phyloP scores from a whole-genome alignment of 129 eudicot species.

The Escallonia rubra region DNA sequence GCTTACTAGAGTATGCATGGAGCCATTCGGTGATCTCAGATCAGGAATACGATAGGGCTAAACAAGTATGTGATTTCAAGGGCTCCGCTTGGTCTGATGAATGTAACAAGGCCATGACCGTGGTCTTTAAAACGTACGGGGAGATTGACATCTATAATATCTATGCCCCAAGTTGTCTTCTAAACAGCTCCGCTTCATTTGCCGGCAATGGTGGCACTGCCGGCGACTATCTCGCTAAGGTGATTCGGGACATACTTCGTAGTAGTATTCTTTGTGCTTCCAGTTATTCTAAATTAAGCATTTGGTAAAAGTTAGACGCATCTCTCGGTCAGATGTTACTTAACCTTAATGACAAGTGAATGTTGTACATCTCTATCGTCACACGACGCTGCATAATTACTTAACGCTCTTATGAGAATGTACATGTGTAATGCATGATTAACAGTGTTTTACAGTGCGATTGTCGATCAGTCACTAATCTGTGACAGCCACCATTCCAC shows the following conservation, averaged over 20 bases:
- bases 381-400: too few relatives aligned
- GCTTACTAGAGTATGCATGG: constrained; percentile 63
- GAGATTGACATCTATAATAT: constrained; percentile 58
- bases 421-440: background rate
- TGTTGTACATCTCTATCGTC: too few relatives aligned
- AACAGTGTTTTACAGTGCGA: background rate
- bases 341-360: too few relatives aligned
- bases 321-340: too few relatives aligned
- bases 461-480: too few relatives aligned
- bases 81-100: constrained; percentile 29
- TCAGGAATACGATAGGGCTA: constrained; percentile 24
- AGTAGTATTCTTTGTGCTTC: too few relatives aligned
- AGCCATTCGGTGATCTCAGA: constrained; percentile 56
- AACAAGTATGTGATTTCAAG: constrained; percentile 35
- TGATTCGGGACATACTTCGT: background rate
- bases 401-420: background rate
- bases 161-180: constrained; percentile 48
- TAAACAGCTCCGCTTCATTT: constrained; percentile 25
- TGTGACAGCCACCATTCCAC: too few relatives aligned
- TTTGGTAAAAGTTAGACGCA: too few relatives aligned
- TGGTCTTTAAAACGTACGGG: constrained; percentile 23
- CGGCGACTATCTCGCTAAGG: constrained; percentile 14
- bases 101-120: constrained; percentile 30
- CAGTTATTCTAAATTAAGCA: too few relatives aligned
- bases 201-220: background rate